These are phyloP conservation scores for Cymbopogon flexuosus DNA, from an alignment of 202 grass and related monocot genomes.

Conservation along the genomic window DNA sequence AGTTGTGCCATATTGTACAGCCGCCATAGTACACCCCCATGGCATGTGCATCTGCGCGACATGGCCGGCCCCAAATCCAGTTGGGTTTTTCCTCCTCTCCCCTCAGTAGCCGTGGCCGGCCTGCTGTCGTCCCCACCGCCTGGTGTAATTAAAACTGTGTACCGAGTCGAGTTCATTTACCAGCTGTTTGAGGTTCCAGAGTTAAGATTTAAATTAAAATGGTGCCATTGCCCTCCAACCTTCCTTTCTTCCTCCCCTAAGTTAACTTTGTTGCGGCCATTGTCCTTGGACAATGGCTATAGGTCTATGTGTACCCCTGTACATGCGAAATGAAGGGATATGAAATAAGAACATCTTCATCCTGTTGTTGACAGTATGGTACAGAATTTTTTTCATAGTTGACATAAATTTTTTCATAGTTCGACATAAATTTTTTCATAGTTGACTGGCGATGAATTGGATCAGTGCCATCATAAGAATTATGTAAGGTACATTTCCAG, in stretches of 20 bases:
- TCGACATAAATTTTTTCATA: not conserved
- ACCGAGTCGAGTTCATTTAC: constrained; percentile 36
- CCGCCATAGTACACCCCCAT: constrained; percentile 27
- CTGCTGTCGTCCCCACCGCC: not conserved
- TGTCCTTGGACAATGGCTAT: constrained; percentile 31
- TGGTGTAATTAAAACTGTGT: constrained; percentile 50
- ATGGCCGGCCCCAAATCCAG: constrained; percentile 39
- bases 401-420: not conserved
- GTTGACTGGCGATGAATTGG: not conserved
- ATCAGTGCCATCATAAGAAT: constrained; percentile 14
- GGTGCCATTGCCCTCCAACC: not conserved
- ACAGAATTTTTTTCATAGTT: not conserved
- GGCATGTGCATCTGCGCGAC: constrained; percentile 22
- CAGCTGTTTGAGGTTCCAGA: constrained; percentile 29
- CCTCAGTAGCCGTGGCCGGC: constrained; percentile 25
- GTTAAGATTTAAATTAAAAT: constrained; percentile 27
- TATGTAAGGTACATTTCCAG: not conserved
- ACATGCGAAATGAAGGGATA: constrained; percentile 43
- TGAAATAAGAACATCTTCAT: constrained; percentile 38
- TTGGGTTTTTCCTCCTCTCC: constrained; percentile 39
- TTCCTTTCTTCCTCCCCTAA: not conserved
- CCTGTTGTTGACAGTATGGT: constrained; percentile 31
- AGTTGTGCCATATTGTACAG: constrained; percentile 41
- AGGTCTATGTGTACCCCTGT: constrained; percentile 44
- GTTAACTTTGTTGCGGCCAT: constrained; percentile 33